Base-by-base conservation (phyloP, 176 grass and related monocot species). In the Cenchrus purpureus region DNA sequence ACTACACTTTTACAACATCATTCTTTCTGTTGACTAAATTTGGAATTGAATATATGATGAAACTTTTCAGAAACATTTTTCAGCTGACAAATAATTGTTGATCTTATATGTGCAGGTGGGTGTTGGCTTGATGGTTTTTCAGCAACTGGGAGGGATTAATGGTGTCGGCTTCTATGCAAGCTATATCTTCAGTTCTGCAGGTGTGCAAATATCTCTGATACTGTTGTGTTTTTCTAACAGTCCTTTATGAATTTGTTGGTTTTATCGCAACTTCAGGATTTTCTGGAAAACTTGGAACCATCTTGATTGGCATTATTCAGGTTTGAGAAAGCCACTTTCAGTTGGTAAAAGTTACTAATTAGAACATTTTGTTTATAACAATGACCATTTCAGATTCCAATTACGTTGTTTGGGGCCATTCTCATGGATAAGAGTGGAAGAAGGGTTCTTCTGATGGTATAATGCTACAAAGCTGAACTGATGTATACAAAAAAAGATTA, bases 391-490 rank as follows among this genome's bases (percentile, higher is more conserved):
- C 82, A 97, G 94, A 80, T 97, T 80, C 94, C 94, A 11, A 78
- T 97, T 63, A 97, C 94, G 43, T 60, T 97, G 31, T 50, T 91
- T 3, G 94, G 91, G 48, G 94, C 89, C 83, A 62, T 93, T 64
- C 87, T 97, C 31, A 97, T 97, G 91, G 94, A 97, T 72, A 91
- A 65, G 68, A 87, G 88, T 86, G 94, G 94, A 61, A 93, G 94
- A 91, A 83, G 87, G 74, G 57, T 92, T 56, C 91, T 97, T 77
- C 80, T 97, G 58, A 91, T 93, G 91, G 94, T 97, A 93, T 68
- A 78, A 74, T 17, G 1, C 61, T 83, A 89, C 42, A 92, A 72
- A 83, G 58, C 61, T 83, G 59, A 78, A 73, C 29, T 81, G 22
- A 67, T 91, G 65, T 73, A 68, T 65, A 76, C 58, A 40, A 71